Evolutionary conservation across 352 stramenopile species (phyloP).

Genomic region (Globisporangium rhizosaccharum): DNA sequence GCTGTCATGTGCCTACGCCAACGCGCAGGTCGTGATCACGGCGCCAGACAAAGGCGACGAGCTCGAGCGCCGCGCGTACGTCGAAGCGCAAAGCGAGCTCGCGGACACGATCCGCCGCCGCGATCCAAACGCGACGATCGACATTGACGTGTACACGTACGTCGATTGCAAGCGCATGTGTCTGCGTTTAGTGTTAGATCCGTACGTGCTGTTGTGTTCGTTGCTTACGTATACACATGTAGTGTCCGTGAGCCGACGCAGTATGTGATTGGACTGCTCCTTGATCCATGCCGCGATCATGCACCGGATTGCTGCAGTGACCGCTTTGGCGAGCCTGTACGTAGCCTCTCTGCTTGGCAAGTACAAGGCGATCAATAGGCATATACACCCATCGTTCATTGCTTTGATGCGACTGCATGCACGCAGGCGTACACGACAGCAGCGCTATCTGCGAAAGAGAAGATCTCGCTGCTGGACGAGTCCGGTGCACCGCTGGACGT

Average conservation of each 20-base stretch:
- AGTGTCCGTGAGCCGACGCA: slow-evolving; percentile 50
- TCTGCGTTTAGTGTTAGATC: background rate
- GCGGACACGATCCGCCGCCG: slow-evolving; percentile 31
- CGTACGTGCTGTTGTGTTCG: background rate
- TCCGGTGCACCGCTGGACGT: slow-evolving; percentile 42
- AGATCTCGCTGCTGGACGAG: slow-evolving; percentile 70
- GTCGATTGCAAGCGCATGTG: background rate
- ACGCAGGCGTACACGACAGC: slow-evolving; percentile 40
- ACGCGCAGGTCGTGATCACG: slow-evolving; percentile 31
- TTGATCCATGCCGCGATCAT: slow-evolving; percentile 71
- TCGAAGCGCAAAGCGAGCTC: slow-evolving; percentile 36
- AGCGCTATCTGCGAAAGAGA: slow-evolving; percentile 30
- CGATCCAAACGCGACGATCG: slow-evolving; percentile 37
- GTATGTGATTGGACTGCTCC: slow-evolving; percentile 74
- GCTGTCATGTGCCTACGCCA: background rate
- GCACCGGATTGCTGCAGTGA: slow-evolving; percentile 65
- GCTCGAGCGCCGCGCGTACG: slow-evolving; percentile 50
- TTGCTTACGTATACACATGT: background rate
- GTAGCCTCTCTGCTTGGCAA: background rate
- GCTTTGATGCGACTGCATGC: background rate
- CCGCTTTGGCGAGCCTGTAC: slow-evolving; percentile 71
- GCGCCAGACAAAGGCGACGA: slow-evolving; percentile 65
- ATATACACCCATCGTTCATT: background rate
- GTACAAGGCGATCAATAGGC: background rate
- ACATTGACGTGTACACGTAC: slow-evolving; percentile 68